These are phyloP conservation scores for Smittium culicis DNA, from an alignment of 371 early-diverging fungal species.

Conservation along the genomic window DNA sequence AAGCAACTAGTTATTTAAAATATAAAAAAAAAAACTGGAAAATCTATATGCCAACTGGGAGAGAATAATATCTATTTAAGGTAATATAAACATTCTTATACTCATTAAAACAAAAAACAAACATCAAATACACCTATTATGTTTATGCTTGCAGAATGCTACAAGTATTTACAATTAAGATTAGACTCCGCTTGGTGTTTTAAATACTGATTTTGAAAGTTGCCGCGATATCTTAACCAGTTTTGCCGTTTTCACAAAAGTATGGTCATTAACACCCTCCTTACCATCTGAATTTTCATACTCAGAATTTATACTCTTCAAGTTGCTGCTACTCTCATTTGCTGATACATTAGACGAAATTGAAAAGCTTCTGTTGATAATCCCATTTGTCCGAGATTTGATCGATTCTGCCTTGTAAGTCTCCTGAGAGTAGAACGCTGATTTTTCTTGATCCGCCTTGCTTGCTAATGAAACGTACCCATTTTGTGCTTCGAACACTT, in stretches of 20 bases:
- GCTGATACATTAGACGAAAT: not conserved
- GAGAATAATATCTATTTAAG: too few relatives aligned
- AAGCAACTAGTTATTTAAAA: too few relatives aligned
- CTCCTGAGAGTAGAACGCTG: not conserved
- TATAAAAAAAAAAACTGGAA: too few relatives aligned
- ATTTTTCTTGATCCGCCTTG: not conserved
- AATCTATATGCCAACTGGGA: too few relatives aligned
- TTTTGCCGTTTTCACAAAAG: not conserved
- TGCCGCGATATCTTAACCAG: not conserved
- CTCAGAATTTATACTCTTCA: not conserved
- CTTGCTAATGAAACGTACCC: not conserved
- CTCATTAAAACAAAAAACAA: too few relatives aligned
- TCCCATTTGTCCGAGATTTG: not conserved
- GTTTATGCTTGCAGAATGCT: too few relatives aligned
- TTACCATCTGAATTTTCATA: not conserved
- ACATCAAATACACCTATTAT: too few relatives aligned
- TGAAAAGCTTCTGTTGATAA: not conserved
- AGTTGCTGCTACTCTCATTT: not conserved
- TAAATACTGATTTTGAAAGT: not conserved
- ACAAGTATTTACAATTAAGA: too few relatives aligned
- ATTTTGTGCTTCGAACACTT: not conserved
- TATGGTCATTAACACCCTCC: too few relatives aligned
- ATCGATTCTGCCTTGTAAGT: not conserved
- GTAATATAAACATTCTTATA: too few relatives aligned
- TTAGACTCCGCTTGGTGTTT: too few relatives aligned